A percentile compares a stretch with the other conserved stretches of the same genome.
Conservation (phyloP, 2,329 filamentous ascomycete genomes). For the Phyllosticta paracitricarpa region DNA sequence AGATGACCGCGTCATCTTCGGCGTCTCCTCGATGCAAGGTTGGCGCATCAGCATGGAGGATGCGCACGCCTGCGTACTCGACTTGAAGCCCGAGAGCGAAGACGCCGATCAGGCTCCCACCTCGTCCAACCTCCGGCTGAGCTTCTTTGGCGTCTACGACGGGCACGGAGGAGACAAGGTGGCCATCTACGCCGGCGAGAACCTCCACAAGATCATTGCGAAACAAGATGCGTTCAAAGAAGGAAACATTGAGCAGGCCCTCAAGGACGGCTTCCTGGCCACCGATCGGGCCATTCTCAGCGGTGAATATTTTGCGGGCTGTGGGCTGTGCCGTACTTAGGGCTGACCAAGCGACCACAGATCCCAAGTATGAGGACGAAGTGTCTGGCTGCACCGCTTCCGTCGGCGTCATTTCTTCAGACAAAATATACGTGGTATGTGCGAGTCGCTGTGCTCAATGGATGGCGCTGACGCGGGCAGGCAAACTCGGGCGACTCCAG, state of each 20-base stretch:
- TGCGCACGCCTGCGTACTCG: constrained; percentile 79
- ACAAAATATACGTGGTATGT: constrained; percentile 93
- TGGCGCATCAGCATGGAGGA: constrained; percentile 99
- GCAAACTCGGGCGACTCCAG: constrained; percentile 95
- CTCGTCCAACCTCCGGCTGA: constrained; percentile 62
- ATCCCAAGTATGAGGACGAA: constrained; percentile 94
- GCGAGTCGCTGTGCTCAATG: not conserved
- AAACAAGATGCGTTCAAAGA: constrained; percentile 91
- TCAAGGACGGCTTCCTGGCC: constrained; percentile 95
- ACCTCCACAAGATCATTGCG: constrained; percentile 87
- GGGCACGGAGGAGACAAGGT: constrained; percentile 97
- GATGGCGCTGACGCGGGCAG: constrained; percentile 38
- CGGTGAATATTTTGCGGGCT: constrained; percentile 46
- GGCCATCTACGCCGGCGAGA: constrained; percentile 80
- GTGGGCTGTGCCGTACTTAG: constrained; percentile 9
- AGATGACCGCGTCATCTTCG: constrained; percentile 88
- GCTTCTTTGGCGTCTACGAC: constrained; percentile 97
- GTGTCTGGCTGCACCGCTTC: constrained; percentile 96
- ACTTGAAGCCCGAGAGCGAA: constrained; percentile 58
- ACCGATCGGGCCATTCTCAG: constrained; percentile 93
- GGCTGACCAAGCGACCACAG: constrained; percentile 41
- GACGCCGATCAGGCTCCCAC: constrained; percentile 43
- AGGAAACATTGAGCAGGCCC: constrained; percentile 84
- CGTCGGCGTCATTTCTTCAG: constrained; percentile 75
- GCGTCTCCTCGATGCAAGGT: constrained; percentile 97